phyloP scores from a whole-genome alignment of 2,329 filamentous ascomycete species.

The Aspergillus ustus region DNA sequence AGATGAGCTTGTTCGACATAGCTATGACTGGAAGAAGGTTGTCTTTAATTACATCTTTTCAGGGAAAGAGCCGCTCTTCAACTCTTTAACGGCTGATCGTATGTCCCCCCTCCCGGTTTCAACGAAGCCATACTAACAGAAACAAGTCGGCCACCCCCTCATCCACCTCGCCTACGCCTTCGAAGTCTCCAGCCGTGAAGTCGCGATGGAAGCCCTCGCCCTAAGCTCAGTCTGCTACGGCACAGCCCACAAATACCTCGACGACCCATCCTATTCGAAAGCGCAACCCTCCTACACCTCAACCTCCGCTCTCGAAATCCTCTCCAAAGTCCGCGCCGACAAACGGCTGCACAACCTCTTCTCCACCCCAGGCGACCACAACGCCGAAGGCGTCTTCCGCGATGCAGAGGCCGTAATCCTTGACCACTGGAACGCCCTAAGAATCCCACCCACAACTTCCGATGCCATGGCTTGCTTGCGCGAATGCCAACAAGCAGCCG shows the following conservation, averaged over 20 bases:
- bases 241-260: constrained; percentile 65
- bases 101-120: constrained; percentile 42
- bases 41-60: constrained; percentile 75
- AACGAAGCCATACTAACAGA: not conserved
- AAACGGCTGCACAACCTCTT: constrained; percentile 71
- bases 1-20: constrained; percentile 76
- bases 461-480: constrained; percentile 76
- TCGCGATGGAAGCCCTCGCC: constrained; percentile 86
- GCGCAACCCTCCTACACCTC: constrained; percentile 64
- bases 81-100: constrained; percentile 79
- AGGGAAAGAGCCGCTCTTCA: constrained; percentile 73
- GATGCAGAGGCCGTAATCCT: constrained; percentile 72
- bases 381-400: constrained; percentile 70
- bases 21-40: constrained; percentile 84
- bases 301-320: constrained; percentile 69
- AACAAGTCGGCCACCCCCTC: constrained; percentile 83
- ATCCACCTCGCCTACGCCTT: constrained; percentile 95
- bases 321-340: constrained; percentile 72
- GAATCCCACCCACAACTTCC: constrained; percentile 50
- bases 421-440: constrained; percentile 92
- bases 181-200: constrained; percentile 80
- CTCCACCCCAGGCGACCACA: constrained; percentile 60
- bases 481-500: constrained; percentile 65
- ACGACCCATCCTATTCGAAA: constrained; percentile 70
- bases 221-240: constrained; percentile 66